A percentile compares a stretch with the other conserved stretches of the same genome.
Conservation (phyloP, 1,284 basidiomycete species). For the Pterulicium gracile region DNA sequence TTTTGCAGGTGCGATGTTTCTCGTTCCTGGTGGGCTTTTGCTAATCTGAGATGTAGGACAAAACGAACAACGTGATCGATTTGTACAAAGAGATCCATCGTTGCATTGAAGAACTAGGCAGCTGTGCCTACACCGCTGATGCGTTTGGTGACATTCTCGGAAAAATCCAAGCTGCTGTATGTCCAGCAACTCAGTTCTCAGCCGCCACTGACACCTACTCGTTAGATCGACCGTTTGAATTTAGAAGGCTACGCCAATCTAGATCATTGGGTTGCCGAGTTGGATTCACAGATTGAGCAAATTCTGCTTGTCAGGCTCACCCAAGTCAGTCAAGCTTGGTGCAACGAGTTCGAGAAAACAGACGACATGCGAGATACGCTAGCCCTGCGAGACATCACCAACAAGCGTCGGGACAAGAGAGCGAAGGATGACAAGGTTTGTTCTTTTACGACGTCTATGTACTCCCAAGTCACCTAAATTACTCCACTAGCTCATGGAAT, state of each 20-base stretch:
- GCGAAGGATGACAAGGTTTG: constrained; percentile 64
- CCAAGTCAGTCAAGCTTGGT: constrained; percentile 82
- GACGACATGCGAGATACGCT: constrained; percentile 46
- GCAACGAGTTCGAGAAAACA: constrained; percentile 67
- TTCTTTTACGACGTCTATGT: constrained; percentile 5
- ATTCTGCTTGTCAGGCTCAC: constrained; percentile 74
- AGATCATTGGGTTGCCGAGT: constrained; percentile 88
- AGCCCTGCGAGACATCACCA: constrained; percentile 41
- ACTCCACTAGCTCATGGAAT: constrained; percentile 47
- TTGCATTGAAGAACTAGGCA: constrained; percentile 78
- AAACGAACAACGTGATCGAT: constrained; percentile 89
- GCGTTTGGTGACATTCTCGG: constrained; percentile 73
- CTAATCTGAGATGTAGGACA: constrained; percentile 48
- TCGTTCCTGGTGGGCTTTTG: constrained; percentile 1
- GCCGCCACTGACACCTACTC: neutral
- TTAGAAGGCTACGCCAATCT: constrained; percentile 96
- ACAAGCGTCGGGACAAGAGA: constrained; percentile 58
- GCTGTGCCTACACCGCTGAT: constrained; percentile 77
- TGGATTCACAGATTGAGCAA: constrained; percentile 81
- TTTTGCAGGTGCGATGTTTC: constrained; percentile 53
- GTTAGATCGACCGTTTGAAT: constrained; percentile 85
- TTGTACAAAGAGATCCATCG: constrained; percentile 80
- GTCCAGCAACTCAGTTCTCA: constrained; percentile 17
- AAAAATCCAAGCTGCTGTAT: constrained; percentile 78
- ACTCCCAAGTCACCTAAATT: too few relatives aligned